Conservation (phyloP, 2,329 filamentous ascomycete genomes). For the Neocucurbitaria cava region DNA sequence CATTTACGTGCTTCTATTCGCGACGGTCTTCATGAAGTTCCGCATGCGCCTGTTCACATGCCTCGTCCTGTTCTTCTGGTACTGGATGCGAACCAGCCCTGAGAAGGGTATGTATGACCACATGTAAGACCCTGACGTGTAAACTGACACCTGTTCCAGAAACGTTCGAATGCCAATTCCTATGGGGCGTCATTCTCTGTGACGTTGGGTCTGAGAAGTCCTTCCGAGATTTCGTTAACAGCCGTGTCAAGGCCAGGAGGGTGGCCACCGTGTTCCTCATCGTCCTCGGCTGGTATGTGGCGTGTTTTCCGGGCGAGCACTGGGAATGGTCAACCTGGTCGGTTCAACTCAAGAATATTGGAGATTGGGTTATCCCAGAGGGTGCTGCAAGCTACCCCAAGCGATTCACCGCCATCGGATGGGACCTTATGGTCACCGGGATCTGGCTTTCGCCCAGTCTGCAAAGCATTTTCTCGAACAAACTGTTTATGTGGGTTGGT, state of each 20-base stretch:
- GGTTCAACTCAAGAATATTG: conserved; percentile 49
- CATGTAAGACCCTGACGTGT: background rate
- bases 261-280: conserved; percentile 50
- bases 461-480: conserved; percentile 59
- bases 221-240: conserved; percentile 55
- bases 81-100: conserved; percentile 55
- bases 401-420: conserved; percentile 56
- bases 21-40: conserved; percentile 58
- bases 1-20: conserved; percentile 58
- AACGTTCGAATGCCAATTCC: conserved; percentile 61
- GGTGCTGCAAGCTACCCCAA: conserved; percentile 53
- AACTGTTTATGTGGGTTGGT: conserved; percentile 61
- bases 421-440: conserved; percentile 58
- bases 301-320: conserved; percentile 59
- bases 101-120: conserved; percentile 52
- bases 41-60: conserved; percentile 57
- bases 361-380: conserved; percentile 56
- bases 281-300: conserved; percentile 55
- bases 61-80: conserved; percentile 57
- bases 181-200: conserved; percentile 60
- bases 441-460: conserved; percentile 59
- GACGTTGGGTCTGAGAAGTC: conserved; percentile 57
- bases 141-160: conserved; percentile 47
- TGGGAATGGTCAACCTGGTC: conserved; percentile 61
- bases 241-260: conserved; percentile 47